Conservation (phyloP, 2,329 filamentous ascomycete genomes). For the Aspergillus puulaauensis region DNA sequence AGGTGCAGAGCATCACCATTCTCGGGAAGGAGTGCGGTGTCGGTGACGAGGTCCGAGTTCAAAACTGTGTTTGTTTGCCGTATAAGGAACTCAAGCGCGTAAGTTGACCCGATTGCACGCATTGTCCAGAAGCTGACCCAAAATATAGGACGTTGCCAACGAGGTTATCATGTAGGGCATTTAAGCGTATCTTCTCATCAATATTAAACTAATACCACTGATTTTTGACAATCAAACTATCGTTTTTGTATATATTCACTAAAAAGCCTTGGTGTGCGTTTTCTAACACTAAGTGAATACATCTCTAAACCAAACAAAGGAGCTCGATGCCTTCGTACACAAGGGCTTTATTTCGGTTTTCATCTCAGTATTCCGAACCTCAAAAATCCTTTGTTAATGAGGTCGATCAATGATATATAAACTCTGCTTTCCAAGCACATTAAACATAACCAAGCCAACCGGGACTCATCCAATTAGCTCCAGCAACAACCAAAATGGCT, state of each 20-base stretch:
- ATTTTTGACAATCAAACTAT: not conserved
- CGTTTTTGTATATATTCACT: not conserved
- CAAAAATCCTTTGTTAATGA: not conserved
- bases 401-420: not conserved
- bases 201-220: not conserved
- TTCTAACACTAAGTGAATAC: not conserved
- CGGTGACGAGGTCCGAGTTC: slow-evolving; percentile 89
- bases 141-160: slow-evolving; percentile 40
- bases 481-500: not conserved
- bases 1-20: slow-evolving; percentile 98
- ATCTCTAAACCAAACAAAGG: not conserved
- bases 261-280: not conserved
- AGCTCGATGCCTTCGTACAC: not conserved
- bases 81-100: slow-evolving; percentile 98
- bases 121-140: slow-evolving; percentile 4
- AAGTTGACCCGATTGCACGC: slow-evolving; percentile 40
- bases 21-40: slow-evolving; percentile 94
- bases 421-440: not conserved
- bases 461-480: not conserved
- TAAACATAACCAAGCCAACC: not conserved
- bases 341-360: not conserved
- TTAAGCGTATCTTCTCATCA: slow-evolving; percentile 3
- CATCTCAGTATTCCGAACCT: not conserved
- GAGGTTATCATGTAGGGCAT: slow-evolving; percentile 81
- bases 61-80: slow-evolving; percentile 96